Conservation (phyloP, 225 moss, liverwort and hornwort genomes). For the Bryum argenteum region DNA sequence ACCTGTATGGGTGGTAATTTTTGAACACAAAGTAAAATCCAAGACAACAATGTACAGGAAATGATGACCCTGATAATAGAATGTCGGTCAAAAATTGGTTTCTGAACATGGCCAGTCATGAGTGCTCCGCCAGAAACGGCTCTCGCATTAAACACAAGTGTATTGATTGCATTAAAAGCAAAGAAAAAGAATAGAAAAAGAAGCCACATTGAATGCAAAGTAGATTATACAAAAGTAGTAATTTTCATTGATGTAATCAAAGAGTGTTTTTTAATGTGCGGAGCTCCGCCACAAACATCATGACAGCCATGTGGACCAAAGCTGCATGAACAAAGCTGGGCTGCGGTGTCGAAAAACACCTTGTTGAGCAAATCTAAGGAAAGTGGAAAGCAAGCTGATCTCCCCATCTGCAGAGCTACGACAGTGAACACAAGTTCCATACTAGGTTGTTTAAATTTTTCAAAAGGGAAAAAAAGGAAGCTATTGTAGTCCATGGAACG, state of each 20-base stretch:
- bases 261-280: slow-evolving; percentile 24
- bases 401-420: slow-evolving; percentile 10
- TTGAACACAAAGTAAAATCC: no score
- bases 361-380: slow-evolving; percentile 47
- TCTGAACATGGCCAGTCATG: no score
- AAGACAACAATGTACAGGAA: no score
- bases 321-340: slow-evolving; percentile 53
- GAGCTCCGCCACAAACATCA: slow-evolving; percentile 58
- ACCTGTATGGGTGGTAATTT: no score
- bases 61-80: no score
- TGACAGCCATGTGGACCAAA: slow-evolving; percentile 16
- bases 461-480: not conserved
- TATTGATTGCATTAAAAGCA: no score
- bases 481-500: slow-evolving; percentile 14
- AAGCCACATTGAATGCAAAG: no score
- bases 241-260: slow-evolving; percentile 26
- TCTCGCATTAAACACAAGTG: no score
- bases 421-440: slow-evolving; percentile 21
- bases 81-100: no score
- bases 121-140: no score
- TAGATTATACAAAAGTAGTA: no score
- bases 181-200: no score
- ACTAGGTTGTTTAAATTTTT: not conserved
- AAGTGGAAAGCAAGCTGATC: slow-evolving; percentile 23
- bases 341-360: slow-evolving; percentile 58